A percentile compares a stretch with the other conserved stretches of the same genome.
Evolutionary conservation across 179 eudicot species (phyloP).

Genomic region (Silene noctiflora): DNA sequence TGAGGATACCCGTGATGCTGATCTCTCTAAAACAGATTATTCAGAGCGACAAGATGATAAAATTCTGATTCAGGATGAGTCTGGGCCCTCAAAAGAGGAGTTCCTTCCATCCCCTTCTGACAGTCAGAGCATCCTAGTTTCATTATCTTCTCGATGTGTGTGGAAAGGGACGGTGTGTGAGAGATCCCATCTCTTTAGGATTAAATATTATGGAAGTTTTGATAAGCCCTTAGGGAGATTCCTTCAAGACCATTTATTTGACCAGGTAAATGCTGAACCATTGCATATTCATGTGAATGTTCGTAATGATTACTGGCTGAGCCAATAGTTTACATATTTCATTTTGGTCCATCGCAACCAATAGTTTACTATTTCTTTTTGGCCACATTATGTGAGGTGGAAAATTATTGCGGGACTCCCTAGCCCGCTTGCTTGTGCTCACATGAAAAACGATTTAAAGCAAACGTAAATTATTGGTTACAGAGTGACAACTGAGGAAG

Average conservation of each 20-base stretch:
- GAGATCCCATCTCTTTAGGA: conserved; percentile 89
- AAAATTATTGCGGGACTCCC: neutral
- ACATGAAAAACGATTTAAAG: neutral
- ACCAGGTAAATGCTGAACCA: conserved; percentile 47
- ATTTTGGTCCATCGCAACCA: neutral
- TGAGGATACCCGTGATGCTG: conserved; percentile 24
- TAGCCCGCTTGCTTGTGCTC: neutral
- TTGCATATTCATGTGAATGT: neutral
- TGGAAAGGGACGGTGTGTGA: conserved; percentile 99
- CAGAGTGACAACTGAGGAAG: no score
- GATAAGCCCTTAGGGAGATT: conserved; percentile 97
- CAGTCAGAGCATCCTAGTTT: conserved; percentile 87
- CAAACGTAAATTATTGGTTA: neutral
- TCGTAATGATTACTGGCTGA: neutral
- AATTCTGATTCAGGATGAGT: conserved; percentile 34
- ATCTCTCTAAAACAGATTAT: conserved; percentile 24
- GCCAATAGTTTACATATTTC: neutral
- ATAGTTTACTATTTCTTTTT: neutral
- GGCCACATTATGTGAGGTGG: neutral
- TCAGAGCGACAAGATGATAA: conserved; percentile 40
- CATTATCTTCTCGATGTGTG: conserved; percentile 87
- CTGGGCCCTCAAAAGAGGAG: conserved; percentile 54
- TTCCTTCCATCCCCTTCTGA: conserved; percentile 89
- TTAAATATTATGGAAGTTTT: conserved; percentile 85
- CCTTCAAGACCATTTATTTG: conserved; percentile 87